Base-by-base conservation (phyloP, 176 grass and related monocot genomes). In the Carex parvula region DNA sequence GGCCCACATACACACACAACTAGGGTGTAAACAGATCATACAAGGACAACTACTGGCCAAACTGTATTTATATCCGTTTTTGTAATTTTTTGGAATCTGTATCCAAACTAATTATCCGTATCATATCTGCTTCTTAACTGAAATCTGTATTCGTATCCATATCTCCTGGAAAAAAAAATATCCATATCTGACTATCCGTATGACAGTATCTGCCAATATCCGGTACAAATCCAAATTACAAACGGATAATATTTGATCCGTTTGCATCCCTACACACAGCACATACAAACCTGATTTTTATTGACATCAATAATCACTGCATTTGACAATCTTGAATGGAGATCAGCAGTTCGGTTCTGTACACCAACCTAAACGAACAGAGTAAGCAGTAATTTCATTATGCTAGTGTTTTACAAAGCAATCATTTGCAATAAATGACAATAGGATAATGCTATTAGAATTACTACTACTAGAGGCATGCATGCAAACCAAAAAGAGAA, bases 291-390 rank as follows among this genome's bases (percentile, higher is more conserved):
- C 93, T 96, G 97, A 90, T 99, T 99, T 90, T 90, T 94, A 83
- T 96, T 95, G 60, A 89, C 91, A 79, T 99, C 97, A 71, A 99
- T 86, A 61, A 99, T 70, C 18, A 99, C 87, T 4, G 75, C 91
- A 86, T 91, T 95, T 84, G 85, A 20, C 79, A 96, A 87, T 67
- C 87, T 94, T 59, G 87, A 89, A 29, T 92, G 93, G 73, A 91
- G 29, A 83, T 99, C 97, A 64, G 91, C 83, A 85, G 90, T 91
- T 81, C 86, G 92, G 77, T 84, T 92, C 78, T 96, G 91, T 80
- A 99, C 81, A 54, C 97, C 97, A 52, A 96, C 93, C 97, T 99
- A 88, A 87, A 79, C 55, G 92, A 84, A 78, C 57, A 55, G 48
- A 78, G 22, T 57, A 7, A 26, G 7, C 50, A 57, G 14, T 57